A percentile compares a stretch with the other conserved stretches of the same genome.
Conservation (phyloP, 805 yeast species). For the Komagataella populi region DNA sequence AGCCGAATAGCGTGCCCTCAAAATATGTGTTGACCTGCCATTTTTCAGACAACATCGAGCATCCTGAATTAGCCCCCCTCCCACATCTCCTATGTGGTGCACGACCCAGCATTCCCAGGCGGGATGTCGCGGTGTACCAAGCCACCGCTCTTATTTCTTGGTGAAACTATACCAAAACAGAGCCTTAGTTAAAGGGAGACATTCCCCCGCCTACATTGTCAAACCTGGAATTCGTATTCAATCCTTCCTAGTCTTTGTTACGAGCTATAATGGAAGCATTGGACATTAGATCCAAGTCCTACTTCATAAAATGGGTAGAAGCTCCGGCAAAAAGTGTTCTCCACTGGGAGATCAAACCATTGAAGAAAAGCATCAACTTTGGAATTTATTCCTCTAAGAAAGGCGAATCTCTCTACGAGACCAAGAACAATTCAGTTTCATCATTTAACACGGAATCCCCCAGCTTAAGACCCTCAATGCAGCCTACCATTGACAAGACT, state of each 20-base stretch:
- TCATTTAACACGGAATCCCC: not conserved
- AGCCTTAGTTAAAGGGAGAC: not conserved
- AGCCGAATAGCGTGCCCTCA: not conserved
- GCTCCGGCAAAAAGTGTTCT: constrained; percentile 55
- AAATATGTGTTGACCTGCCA: not conserved
- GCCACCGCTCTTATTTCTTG: not conserved
- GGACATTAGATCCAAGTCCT: constrained; percentile 82
- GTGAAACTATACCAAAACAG: not conserved
- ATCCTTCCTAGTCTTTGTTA: not conserved
- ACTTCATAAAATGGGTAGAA: constrained; percentile 82
- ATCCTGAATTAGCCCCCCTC: not conserved
- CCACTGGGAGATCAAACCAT: constrained; percentile 73
- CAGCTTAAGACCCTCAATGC: not conserved
- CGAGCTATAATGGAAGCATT: constrained; percentile 62
- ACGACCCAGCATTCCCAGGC: not conserved
- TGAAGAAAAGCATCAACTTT: constrained; percentile 41
- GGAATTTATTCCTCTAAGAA: constrained; percentile 18
- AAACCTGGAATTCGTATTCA: not conserved
- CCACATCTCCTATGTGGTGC: not conserved
- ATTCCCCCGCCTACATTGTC: not conserved
- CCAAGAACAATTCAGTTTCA: not conserved
- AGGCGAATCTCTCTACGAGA: constrained; percentile 1
- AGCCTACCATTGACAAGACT: not conserved
- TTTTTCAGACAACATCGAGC: not conserved
- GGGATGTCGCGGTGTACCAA: not conserved